Conservation (phyloP, 1,139 yeast species). For the Kurtzmaniella natalensis region DNA sequence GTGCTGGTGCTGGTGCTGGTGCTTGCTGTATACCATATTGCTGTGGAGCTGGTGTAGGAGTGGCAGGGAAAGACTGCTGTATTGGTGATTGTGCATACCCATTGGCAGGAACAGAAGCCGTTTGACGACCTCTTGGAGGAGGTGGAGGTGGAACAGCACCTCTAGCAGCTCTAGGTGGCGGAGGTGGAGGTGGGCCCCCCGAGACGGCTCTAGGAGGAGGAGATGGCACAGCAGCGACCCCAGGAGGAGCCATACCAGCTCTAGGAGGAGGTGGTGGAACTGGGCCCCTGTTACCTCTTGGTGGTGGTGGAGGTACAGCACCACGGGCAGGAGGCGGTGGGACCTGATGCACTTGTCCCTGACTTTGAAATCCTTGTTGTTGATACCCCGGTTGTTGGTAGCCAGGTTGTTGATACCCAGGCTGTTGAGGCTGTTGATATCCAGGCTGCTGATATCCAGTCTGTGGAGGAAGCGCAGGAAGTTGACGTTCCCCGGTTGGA, state of each 20-base stretch:
- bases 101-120: too few species aligned
- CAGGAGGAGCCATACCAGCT: slow-evolving; percentile 11
- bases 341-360: slow-evolving; percentile 10
- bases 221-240: slow-evolving; percentile 20
- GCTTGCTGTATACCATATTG: slow-evolving; percentile 12
- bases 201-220: slow-evolving; percentile 27
- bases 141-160: slow-evolving; percentile 21
- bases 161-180: slow-evolving; percentile 20
- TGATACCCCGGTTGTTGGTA: slow-evolving; percentile 14
- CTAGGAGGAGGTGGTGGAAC: slow-evolving; percentile 19
- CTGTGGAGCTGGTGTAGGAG: slow-evolving; percentile 16
- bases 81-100: slow-evolving; percentile 25
- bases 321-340: slow-evolving; percentile 14
- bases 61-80: too few species aligned
- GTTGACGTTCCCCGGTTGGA: slow-evolving; percentile 9
- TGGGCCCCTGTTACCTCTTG: slow-evolving; percentile 14
- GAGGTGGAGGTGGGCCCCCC: slow-evolving; percentile 18
- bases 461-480: slow-evolving; percentile 13
- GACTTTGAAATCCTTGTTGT: slow-evolving; percentile 17
- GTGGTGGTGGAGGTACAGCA: slow-evolving; percentile 29
- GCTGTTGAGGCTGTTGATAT: slow-evolving; percentile 6
- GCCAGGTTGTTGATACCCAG: slow-evolving; percentile 17
- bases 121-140: slow-evolving; percentile 16
- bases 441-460: slow-evolving; percentile 10
- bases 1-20: slow-evolving; percentile 25